Conservation (phyloP, 192 early-diverging fungal species). For the Paraglomus occultum region DNA sequence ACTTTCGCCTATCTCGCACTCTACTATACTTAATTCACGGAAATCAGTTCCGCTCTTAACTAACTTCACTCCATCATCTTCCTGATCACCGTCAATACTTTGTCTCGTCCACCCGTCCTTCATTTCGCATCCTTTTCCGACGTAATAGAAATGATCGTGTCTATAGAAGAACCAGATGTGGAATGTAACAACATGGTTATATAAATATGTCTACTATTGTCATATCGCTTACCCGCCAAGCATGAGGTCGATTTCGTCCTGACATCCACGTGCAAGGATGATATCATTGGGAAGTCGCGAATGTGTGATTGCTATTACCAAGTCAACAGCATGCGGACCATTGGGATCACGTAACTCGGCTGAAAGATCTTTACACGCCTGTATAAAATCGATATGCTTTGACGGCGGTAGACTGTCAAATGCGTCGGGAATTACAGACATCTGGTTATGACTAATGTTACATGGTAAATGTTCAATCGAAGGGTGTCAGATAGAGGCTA, state of each 20-base stretch:
- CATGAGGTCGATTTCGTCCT: conserved; percentile 61
- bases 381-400: conserved; percentile 58
- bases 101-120: conserved; percentile 41
- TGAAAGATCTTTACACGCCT: conserved; percentile 43
- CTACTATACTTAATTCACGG: conserved; percentile 55
- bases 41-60: conserved; percentile 73
- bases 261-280: conserved; percentile 47
- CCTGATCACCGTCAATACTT: conserved; percentile 34
- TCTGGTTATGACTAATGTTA: too few species aligned
- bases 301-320: conserved; percentile 72
- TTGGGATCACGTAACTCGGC: conserved; percentile 36
- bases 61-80: conserved; percentile 42
- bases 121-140: conserved; percentile 51
- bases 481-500: neutral
- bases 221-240: conserved; percentile 53
- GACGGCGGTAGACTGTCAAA: conserved; percentile 48
- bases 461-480: neutral
- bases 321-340: conserved; percentile 49
- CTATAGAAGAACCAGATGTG: conserved; percentile 24
- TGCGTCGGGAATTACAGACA: too few species aligned
- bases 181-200: neutral
- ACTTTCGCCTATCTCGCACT: conserved; percentile 31
- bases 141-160: conserved; percentile 69
- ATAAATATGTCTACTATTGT: neutral
- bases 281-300: conserved; percentile 71